phyloP scores from a whole-genome alignment of 352 stramenopile species.

The Globisporangium carolinianum region DNA sequence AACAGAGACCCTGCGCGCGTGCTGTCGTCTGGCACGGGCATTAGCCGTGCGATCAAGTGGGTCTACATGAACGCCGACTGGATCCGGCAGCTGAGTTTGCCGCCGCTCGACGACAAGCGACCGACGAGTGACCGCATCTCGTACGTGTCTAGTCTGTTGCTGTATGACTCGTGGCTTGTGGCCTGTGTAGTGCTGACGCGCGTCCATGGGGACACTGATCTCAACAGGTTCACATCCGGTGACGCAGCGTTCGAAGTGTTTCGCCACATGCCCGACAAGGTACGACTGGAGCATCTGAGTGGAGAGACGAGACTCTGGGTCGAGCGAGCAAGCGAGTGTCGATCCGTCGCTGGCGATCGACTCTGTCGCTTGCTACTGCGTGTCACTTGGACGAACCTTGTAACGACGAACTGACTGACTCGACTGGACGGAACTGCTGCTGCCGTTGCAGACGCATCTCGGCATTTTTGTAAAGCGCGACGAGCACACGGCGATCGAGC shows the following conservation, averaged over 20 bases:
- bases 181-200: background rate
- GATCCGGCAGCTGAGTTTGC: conserved; percentile 67
- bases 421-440: no score
- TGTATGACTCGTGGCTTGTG: background rate
- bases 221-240: conserved; percentile 33
- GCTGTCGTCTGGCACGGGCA: conserved; percentile 51
- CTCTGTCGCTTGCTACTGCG: background rate
- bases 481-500: conserved; percentile 46
- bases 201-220: background rate
- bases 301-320: background rate
- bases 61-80: conserved; percentile 83
- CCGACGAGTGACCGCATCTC: conserved; percentile 19
- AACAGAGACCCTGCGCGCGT: conserved; percentile 61
- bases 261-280: conserved; percentile 82
- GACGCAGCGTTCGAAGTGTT: conserved; percentile 81
- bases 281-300: conserved; percentile 7
- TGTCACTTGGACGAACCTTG: no score
- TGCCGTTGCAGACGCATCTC: conserved; percentile 28
- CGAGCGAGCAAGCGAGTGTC: no score
- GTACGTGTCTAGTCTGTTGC: conserved; percentile 16
- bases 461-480: conserved; percentile 52
- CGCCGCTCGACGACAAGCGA: conserved; percentile 25
- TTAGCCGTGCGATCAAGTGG: conserved; percentile 82
- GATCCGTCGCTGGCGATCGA: no score
- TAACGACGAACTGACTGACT: no score